Evolutionary conservation across 306 rosid genomes (phyloP).

Genomic region (Adenanthera pavonina): DNA sequence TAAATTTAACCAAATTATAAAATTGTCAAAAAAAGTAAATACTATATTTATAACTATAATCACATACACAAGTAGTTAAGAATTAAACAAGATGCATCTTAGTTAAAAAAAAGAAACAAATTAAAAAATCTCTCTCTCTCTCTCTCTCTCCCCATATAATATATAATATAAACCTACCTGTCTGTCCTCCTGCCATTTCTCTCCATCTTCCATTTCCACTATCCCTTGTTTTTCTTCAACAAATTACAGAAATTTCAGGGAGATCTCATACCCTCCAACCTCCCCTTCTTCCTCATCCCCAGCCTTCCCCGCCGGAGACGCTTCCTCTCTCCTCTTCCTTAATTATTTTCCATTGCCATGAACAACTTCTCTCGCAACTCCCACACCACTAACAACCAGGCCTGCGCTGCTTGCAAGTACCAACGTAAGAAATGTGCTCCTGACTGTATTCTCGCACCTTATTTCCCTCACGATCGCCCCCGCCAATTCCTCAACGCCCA

Average conservation of each 20-base stretch:
- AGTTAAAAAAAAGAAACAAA: conserved; percentile 21
- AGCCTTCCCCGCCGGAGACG: conserved; percentile 74
- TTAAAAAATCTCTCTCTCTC: not conserved
- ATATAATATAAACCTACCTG: not conserved
- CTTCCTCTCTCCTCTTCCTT: conserved; percentile 56
- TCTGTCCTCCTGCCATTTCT: conserved; percentile 31
- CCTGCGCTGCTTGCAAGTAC: conserved; percentile 88
- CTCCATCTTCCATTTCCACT: conserved; percentile 23
- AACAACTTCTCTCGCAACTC: not conserved
- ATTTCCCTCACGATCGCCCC: conserved; percentile 73
- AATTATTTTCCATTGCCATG: not conserved
- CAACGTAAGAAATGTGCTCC: conserved; percentile 82
- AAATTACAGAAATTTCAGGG: conserved; percentile 35
- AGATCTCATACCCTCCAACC: conserved; percentile 3
- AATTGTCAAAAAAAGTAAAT: not conserved
- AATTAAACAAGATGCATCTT: not conserved
- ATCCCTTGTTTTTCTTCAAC: not conserved
- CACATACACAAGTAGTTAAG: conserved; percentile 19
- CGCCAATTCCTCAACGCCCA: conserved; percentile 74
- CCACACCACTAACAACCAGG: conserved; percentile 57
- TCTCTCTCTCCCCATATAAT: not conserved
- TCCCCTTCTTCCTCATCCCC: conserved; percentile 19
- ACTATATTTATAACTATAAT: not conserved
- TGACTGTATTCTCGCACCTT: conserved; percentile 80
- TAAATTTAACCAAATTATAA: not conserved